A percentile compares a stretch with the other conserved stretches of the same genome.
Evolutionary conservation across 2,329 filamentous ascomycete genomes (phyloP).

Genomic region (Xylariaceae sp.): DNA sequence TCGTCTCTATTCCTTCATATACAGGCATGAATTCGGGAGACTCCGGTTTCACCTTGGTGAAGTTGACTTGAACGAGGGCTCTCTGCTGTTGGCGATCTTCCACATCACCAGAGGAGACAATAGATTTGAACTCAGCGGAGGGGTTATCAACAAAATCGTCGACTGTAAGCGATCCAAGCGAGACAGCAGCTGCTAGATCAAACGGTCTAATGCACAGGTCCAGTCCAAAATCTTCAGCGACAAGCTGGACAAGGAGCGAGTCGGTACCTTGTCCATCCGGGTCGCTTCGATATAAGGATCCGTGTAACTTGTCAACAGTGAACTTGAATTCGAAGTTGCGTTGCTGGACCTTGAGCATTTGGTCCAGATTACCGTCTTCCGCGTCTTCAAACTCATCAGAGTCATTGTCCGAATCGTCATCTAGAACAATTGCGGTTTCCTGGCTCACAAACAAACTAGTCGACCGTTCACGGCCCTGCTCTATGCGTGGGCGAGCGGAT

Average conservation of each 20-base stretch:
- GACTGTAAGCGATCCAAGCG: conserved; percentile 77
- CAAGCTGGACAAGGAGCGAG: conserved; percentile 78
- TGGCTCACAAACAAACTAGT: conserved; percentile 67
- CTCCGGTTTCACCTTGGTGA: conserved; percentile 79
- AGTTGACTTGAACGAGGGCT: conserved; percentile 83
- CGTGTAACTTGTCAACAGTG: conserved; percentile 87
- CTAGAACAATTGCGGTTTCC: conserved; percentile 71
- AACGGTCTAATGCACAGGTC: conserved; percentile 83
- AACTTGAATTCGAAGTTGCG: conserved; percentile 96
- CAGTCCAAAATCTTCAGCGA: conserved; percentile 83
- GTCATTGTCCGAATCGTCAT: conserved; percentile 64
- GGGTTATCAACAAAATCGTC: conserved; percentile 94
- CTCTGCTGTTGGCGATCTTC: conserved; percentile 71
- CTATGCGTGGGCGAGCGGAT: conserved; percentile 43
- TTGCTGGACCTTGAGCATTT: conserved; percentile 71
- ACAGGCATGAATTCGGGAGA: conserved; percentile 90
- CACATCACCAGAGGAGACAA: conserved; percentile 76
- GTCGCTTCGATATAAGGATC: conserved; percentile 84
- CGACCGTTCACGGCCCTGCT: conserved; percentile 54
- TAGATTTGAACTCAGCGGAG: conserved; percentile 87
- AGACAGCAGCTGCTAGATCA: conserved; percentile 90
- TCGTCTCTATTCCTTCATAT: conserved; percentile 90
- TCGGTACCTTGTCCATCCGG: conserved; percentile 71
- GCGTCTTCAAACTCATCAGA: conserved; percentile 65
- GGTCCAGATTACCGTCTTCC: conserved; percentile 48